Conservation (phyloP, 2,329 filamentous ascomycete genomes). For the Epicoccum sorghinum region DNA sequence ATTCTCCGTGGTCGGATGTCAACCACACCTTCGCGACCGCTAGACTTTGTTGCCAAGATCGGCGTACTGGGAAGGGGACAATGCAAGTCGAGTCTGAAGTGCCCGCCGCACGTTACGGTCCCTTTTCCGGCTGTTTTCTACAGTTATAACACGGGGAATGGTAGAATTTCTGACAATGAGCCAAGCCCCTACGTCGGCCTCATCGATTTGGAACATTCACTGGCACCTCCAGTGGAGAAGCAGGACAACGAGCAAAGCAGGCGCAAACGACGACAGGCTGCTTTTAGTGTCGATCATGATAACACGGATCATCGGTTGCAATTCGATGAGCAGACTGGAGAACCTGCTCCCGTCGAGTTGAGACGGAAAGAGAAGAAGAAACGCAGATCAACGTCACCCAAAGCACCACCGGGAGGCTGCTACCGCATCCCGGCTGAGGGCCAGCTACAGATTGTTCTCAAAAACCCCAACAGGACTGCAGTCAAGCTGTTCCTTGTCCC, state of each 20-base stretch:
- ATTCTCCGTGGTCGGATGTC: constrained; percentile 96
- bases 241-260: constrained; percentile 49
- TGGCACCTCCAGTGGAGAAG: constrained; percentile 60
- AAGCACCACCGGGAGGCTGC: constrained; percentile 80
- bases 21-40: constrained; percentile 87
- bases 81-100: constrained; percentile 83
- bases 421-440: constrained; percentile 95
- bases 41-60: constrained; percentile 94
- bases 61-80: constrained; percentile 89
- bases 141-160: constrained; percentile 77
- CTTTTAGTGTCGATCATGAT: constrained; percentile 32
- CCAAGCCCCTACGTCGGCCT: constrained; percentile 96
- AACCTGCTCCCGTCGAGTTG: constrained; percentile 39
- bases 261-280: constrained; percentile 47
- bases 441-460: constrained; percentile 94
- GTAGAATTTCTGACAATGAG: constrained; percentile 75
- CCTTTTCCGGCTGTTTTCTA: constrained; percentile 97
- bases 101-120: constrained; percentile 87
- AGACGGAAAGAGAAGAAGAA: constrained; percentile 63
- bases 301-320: constrained; percentile 31
- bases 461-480: constrained; percentile 97
- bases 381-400: constrained; percentile 61
- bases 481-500: constrained; percentile 95
- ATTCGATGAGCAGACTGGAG: constrained; percentile 18
- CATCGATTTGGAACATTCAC: constrained; percentile 84